Percentiles rank a stretch among this genome's conserved stretches.
phyloP scores from a whole-genome alignment of 495 filamentous ascomycete genomes.

The Sabuloglossum arenarium region DNA sequence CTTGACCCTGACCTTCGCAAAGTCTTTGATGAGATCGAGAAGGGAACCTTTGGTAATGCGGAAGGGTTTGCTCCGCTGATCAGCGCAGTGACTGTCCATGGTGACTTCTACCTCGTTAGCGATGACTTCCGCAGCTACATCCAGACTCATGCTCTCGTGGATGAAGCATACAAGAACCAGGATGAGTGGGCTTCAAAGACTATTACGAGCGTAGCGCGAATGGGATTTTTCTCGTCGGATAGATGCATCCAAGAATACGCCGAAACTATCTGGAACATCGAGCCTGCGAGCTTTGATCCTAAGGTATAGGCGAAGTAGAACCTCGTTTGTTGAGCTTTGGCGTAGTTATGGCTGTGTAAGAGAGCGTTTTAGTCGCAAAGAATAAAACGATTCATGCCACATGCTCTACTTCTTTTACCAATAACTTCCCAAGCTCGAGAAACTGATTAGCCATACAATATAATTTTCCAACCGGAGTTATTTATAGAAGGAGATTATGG shows the following conservation, averaged over 20 bases:
- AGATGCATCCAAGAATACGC: conserved; percentile 97
- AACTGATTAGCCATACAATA: no score
- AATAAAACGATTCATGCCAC: no score
- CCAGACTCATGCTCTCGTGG: conserved; percentile 72
- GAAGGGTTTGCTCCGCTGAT: conserved; percentile 59
- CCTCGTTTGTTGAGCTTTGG: no score
- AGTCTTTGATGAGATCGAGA: conserved; percentile 69
- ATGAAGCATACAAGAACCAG: conserved; percentile 74
- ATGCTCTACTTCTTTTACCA: no score
- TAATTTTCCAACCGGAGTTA: no score
- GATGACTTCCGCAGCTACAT: conserved; percentile 93
- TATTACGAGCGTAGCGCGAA: conserved; percentile 68
- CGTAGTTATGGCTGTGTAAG: background rate
- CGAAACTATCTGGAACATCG: conserved; percentile 88
- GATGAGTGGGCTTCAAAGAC: conserved; percentile 81
- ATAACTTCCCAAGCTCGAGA: no score
- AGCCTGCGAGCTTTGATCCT: conserved; percentile 28
- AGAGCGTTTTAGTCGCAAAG: background rate
- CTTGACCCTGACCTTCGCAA: conserved; percentile 53
- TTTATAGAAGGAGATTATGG: no score
- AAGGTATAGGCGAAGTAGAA: background rate
- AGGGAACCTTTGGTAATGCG: conserved; percentile 56
- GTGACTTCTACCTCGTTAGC: conserved; percentile 92
- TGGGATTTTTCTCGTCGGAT: conserved; percentile 96
- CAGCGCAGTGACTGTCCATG: conserved; percentile 68